A percentile compares a stretch with the other conserved stretches of the same genome.
Conservation (phyloP, 192 early-diverging fungal genomes). For the Phycomyces blakesleeanus region DNA sequence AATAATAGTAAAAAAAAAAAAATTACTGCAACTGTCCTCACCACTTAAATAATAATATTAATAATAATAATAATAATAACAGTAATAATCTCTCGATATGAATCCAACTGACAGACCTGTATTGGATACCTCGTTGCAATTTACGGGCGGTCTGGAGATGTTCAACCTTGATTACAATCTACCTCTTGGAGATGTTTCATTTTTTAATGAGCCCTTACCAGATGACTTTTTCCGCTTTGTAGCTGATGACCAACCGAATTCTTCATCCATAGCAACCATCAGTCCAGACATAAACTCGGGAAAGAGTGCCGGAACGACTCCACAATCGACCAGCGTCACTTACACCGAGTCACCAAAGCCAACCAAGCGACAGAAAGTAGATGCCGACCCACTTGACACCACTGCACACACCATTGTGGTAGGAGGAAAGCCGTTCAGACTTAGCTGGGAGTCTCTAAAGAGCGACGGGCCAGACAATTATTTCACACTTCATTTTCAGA, state of each 20-base stretch:
- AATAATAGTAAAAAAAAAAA: no score
- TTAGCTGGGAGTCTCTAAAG: constrained; percentile 35
- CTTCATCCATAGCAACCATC: neutral
- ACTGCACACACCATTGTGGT: constrained; percentile 32
- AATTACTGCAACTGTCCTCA: no score
- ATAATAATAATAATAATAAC: no score
- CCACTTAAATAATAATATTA: no score
- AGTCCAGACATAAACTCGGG: neutral
- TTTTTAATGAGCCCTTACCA: constrained; percentile 1
- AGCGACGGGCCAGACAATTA: constrained; percentile 47
- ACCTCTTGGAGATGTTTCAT: neutral
- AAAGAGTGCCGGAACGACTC: neutral
- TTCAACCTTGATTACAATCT: constrained; percentile 13
- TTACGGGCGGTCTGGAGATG: neutral
- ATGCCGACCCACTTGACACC: constrained; percentile 14
- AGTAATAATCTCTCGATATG: no score
- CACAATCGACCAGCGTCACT: neutral
- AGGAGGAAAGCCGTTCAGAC: constrained; percentile 22
- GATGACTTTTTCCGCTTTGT: constrained; percentile 21
- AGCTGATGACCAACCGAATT: neutral
- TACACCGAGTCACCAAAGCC: neutral
- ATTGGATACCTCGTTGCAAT: no score
- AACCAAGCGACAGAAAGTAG: neutral
- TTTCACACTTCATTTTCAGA: constrained; percentile 24
- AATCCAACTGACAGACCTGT: no score